Evolutionary conservation across 192 early-diverging fungal species (phyloP).

Genomic region (Coemansia sp.): DNA sequence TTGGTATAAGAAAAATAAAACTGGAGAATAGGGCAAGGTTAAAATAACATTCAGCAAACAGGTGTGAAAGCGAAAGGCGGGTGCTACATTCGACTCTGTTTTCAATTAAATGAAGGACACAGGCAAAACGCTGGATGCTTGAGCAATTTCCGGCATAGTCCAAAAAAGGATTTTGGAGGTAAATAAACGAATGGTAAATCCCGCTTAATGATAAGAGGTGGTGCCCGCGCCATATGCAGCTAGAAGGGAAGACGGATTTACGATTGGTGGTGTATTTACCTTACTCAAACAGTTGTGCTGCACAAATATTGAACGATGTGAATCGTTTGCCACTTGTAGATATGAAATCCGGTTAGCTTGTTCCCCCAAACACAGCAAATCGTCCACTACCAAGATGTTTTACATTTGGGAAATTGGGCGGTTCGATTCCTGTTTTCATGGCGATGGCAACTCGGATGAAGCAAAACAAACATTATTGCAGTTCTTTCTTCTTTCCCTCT

Average conservation of each 20-base stretch:
- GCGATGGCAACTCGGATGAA: not conserved
- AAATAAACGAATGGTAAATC: not conserved
- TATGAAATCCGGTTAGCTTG: not conserved
- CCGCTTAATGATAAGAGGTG: not conserved
- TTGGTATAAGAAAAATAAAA: not conserved
- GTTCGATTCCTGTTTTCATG: not conserved
- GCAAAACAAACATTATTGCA: not conserved
- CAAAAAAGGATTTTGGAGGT: not conserved
- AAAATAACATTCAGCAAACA: not conserved
- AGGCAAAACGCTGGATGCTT: not conserved
- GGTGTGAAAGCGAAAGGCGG: not conserved
- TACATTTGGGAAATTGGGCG: not conserved
- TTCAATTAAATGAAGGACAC: not conserved
- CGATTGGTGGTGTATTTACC: not conserved
- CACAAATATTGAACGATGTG: slow-evolving; percentile 4
- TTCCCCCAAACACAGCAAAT: not conserved
- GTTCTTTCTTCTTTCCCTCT: not conserved
- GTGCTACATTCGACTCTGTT: not conserved
- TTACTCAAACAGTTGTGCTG: not conserved
- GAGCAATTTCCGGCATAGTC: not conserved
- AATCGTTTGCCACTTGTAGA: not conserved
- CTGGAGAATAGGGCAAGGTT: not conserved
- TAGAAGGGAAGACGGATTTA: not conserved
- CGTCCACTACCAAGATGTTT: not conserved
- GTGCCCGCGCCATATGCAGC: slow-evolving; percentile 1